phyloP scores from a whole-genome alignment of 2,329 filamentous ascomycete genomes.

The Cadophora sp. region DNA sequence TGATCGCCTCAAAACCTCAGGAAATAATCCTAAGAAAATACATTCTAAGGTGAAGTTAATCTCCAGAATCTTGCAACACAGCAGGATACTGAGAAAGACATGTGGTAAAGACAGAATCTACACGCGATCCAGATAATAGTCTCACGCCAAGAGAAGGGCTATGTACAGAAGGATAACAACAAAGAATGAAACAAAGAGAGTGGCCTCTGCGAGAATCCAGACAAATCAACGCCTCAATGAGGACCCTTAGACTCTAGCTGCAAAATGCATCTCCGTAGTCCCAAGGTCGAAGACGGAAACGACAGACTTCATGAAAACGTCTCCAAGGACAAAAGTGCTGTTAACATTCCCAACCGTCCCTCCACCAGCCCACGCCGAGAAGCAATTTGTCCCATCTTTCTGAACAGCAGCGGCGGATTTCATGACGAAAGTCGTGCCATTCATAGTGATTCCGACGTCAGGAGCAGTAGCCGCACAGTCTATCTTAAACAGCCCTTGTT shows the following conservation, averaged over 20 bases:
- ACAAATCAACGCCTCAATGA: no score
- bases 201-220: no score
- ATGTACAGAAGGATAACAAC: no score
- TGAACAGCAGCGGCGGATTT: neutral
- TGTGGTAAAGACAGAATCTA: no score
- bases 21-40: no score
- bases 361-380: slow-evolving; percentile 7
- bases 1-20: no score
- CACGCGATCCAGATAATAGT: no score
- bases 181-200: no score
- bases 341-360: slow-evolving; percentile 55
- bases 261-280: slow-evolving; percentile 53
- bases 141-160: no score
- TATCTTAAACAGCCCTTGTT: neutral
- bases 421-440: neutral
- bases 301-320: slow-evolving; percentile 56
- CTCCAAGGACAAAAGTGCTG: slow-evolving; percentile 55
- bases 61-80: no score
- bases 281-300: slow-evolving; percentile 58
- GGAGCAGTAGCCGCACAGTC: neutral
- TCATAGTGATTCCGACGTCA: neutral
- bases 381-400: neutral
- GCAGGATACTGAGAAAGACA: no score
- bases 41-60: no score
- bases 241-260: neutral